These are phyloP conservation scores for Fusarium sp. DNA, from an alignment of 2,329 filamentous ascomycete genomes.

Conservation along the genomic window DNA sequence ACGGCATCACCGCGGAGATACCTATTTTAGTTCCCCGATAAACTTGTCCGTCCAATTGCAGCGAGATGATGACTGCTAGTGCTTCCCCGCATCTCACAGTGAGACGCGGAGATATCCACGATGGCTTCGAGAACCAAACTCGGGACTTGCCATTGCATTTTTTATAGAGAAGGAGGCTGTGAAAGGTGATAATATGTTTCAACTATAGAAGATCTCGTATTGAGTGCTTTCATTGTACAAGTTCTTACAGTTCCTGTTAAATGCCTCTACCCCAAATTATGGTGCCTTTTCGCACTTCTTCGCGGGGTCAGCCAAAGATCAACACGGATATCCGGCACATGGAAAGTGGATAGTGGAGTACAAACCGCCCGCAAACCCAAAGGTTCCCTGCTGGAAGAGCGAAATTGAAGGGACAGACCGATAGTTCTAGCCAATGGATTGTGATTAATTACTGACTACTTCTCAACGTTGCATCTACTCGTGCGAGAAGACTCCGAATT, in stretches of 20 bases:
- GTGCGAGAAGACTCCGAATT: background rate
- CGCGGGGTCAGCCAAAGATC: background rate
- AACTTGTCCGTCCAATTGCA: background rate
- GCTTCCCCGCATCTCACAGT: background rate
- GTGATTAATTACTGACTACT: background rate
- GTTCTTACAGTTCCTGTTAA: background rate
- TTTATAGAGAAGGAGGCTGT: background rate
- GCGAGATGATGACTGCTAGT: background rate
- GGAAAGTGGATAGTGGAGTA: background rate
- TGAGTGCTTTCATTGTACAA: fast-evolving
- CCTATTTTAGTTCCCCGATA: background rate
- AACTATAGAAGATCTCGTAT: background rate
- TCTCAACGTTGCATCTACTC: background rate
- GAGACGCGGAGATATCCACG: background rate
- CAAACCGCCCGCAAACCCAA: background rate
- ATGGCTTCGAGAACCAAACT: background rate
- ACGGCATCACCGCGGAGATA: background rate
- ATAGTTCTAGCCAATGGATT: background rate
- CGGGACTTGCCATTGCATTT: background rate
- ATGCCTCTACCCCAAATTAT: background rate
- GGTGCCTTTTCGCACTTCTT: background rate
- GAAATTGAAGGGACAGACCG: background rate
- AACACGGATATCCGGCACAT: background rate
- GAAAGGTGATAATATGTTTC: fast-evolving
- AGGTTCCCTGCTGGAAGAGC: background rate